Conservation (phyloP, 257 asterid genomes). For the Nicotiana obtusifolia region DNA sequence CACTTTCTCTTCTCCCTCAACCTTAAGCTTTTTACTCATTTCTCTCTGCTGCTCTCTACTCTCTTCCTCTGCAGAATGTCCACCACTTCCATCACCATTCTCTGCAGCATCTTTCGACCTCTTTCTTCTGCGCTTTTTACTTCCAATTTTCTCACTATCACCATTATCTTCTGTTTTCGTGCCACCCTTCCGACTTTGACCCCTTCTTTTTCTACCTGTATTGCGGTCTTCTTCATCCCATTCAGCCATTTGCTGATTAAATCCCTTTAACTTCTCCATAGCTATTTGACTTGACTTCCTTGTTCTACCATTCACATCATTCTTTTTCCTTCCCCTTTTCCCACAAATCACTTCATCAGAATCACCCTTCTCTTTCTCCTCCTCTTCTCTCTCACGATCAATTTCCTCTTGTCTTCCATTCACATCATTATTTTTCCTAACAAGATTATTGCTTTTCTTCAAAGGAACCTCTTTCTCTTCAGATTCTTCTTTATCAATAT, state of each 20-base stretch:
- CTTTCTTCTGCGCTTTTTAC: background rate
- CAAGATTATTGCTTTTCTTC: background rate
- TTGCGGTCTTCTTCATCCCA: background rate
- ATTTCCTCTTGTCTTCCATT: background rate
- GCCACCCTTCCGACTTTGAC: background rate
- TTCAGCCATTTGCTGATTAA: background rate
- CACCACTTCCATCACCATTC: background rate
- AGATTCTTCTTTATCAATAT: background rate
- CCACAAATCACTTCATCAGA: no score
- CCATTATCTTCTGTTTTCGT: background rate
- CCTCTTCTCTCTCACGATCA: background rate
- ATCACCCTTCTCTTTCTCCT: no score
- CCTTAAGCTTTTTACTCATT: conserved; percentile 8
- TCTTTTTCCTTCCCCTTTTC: no score
- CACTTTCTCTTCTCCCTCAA: conserved; percentile 7
- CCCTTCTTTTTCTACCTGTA: background rate
- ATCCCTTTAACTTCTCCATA: background rate
- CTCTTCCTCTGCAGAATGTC: background rate
- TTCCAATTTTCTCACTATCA: background rate
- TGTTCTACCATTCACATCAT: background rate
- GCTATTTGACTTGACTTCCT: background rate
- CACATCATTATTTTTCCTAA: background rate
- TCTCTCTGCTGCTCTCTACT: conserved; percentile 6
- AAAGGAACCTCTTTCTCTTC: background rate
- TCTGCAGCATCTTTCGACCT: background rate